Evolutionary conservation across 805 yeast genomes (phyloP).

Genomic region (Sugiyamaella valdiviana): DNA sequence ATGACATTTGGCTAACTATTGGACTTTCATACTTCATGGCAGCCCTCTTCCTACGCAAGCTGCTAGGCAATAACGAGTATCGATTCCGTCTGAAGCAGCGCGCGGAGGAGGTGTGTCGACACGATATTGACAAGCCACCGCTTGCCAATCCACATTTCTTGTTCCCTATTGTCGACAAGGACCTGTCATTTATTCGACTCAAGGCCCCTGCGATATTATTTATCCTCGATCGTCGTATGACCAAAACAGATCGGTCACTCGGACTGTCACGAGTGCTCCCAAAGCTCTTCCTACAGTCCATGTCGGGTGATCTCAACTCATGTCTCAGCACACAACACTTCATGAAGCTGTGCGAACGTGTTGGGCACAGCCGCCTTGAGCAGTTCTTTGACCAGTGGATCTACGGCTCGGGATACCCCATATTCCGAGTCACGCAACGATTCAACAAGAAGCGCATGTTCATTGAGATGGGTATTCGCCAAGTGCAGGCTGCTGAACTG

Average conservation of each 20-base stretch:
- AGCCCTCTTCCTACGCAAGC: constrained; percentile 53
- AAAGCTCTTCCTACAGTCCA: constrained; percentile 82
- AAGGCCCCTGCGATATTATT: constrained; percentile 83
- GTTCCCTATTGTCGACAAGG: constrained; percentile 58
- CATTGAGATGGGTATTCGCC: constrained; percentile 90
- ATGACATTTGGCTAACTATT: constrained; percentile 83
- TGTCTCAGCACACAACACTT: constrained; percentile 76
- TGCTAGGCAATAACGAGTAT: constrained; percentile 82
- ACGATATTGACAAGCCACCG: constrained; percentile 76
- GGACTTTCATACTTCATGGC: constrained; percentile 87
- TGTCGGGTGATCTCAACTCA: constrained; percentile 89
- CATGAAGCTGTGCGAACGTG: constrained; percentile 91
- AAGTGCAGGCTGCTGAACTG: constrained; percentile 66
- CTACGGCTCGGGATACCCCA: constrained; percentile 80
- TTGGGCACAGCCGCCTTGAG: constrained; percentile 77
- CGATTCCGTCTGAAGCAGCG: constrained; percentile 60
- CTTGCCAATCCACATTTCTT: constrained; percentile 63
- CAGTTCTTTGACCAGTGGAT: constrained; percentile 92
- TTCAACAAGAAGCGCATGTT: constrained; percentile 92
- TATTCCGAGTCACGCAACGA: constrained; percentile 79
- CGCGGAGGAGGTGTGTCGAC: constrained; percentile 60
- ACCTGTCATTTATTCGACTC: constrained; percentile 60
- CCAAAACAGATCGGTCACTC: constrained; percentile 89
- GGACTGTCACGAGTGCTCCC: constrained; percentile 90
- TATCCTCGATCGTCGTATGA: constrained; percentile 86